These are phyloP conservation scores for Pythium phragmiticola DNA, from an alignment of 352 stramenopile genomes.

Conservation along the genomic window DNA sequence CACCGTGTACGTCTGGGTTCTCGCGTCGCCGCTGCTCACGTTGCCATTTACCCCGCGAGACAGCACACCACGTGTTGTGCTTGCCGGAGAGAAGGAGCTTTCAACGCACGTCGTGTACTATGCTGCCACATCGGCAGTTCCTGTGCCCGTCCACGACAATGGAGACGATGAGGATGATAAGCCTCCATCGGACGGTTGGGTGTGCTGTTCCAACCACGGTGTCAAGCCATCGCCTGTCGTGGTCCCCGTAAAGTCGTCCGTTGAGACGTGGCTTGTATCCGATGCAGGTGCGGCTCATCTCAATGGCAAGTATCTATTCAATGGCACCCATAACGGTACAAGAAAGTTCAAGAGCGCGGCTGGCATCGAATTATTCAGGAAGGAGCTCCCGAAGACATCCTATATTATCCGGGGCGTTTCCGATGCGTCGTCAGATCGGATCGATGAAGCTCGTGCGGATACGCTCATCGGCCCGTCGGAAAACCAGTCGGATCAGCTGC, in stretches of 20 bases:
- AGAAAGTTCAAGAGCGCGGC: constrained; percentile 60
- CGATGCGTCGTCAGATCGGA: constrained; percentile 15
- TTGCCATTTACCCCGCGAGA: constrained; percentile 54
- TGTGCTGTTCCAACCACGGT: constrained; percentile 52
- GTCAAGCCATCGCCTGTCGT: constrained; percentile 36
- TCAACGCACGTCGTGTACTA: constrained; percentile 74
- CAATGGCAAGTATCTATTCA: constrained; percentile 68
- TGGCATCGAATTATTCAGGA: constrained; percentile 75
- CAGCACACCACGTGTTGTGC: constrained; percentile 21
- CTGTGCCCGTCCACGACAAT: not conserved
- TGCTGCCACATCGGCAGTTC: constrained; percentile 36
- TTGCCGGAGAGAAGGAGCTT: constrained; percentile 55
- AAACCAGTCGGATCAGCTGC: constrained; percentile 23
- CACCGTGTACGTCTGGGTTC: constrained; percentile 46
- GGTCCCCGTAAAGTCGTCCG: constrained; percentile 37
- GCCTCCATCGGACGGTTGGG: constrained; percentile 51
- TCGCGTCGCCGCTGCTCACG: constrained; percentile 43
- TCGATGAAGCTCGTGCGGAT: not conserved
- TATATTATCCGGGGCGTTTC: constrained; percentile 40
- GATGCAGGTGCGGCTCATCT: constrained; percentile 51
- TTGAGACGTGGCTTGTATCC: constrained; percentile 59
- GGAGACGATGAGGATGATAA: constrained; percentile 10
- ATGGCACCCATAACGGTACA: constrained; percentile 47
- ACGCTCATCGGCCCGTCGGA: not conserved
- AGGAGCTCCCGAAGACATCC: constrained; percentile 46